Evolutionary conservation across 2,329 filamentous ascomycete genomes (phyloP).

Genomic region (Scytalidium sp.): DNA sequence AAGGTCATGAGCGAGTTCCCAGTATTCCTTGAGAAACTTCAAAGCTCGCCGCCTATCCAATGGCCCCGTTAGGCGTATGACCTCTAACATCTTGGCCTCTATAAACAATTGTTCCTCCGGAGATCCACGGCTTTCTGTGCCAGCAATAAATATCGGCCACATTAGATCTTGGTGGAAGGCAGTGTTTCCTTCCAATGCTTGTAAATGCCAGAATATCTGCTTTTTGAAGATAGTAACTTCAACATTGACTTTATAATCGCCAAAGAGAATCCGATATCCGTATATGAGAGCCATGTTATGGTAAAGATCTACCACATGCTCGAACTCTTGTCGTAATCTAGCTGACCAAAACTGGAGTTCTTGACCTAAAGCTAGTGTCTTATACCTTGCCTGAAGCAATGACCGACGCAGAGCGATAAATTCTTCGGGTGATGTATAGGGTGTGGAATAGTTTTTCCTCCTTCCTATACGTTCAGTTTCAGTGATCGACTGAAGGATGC

Average conservation of each 20-base stretch:
- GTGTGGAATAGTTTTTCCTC: not conserved
- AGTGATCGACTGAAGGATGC: constrained; percentile 1
- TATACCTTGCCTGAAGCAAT: not conserved
- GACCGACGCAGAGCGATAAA: not conserved
- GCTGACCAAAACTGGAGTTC: not conserved
- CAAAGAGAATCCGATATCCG: constrained; percentile 1
- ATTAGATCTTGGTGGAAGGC: constrained; percentile 5
- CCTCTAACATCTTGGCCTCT: constrained; percentile 1
- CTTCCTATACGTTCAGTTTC: constrained; percentile 2
- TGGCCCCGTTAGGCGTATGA: constrained; percentile 3
- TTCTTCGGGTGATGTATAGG: not conserved
- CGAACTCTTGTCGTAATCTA: not conserved
- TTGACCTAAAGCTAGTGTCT: not conserved
- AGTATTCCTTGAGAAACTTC: constrained; percentile 4
- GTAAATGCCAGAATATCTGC: constrained; percentile 1
- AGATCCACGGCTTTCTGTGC: constrained; percentile 3
- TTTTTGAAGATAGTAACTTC: not conserved
- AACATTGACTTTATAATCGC: not conserved
- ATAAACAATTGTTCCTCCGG: constrained; percentile 1
- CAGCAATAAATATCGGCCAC: constrained; percentile 6
- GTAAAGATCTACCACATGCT: constrained; percentile 4
- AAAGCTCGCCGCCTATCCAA: constrained; percentile 1
- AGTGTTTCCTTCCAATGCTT: not conserved
- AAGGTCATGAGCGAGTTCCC: not conserved
- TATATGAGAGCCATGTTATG: constrained; percentile 4